A percentile compares a stretch with the other conserved stretches of the same genome.
phyloP scores from a whole-genome alignment of 208 protist species.

The Leishmania amazonensis region DNA sequence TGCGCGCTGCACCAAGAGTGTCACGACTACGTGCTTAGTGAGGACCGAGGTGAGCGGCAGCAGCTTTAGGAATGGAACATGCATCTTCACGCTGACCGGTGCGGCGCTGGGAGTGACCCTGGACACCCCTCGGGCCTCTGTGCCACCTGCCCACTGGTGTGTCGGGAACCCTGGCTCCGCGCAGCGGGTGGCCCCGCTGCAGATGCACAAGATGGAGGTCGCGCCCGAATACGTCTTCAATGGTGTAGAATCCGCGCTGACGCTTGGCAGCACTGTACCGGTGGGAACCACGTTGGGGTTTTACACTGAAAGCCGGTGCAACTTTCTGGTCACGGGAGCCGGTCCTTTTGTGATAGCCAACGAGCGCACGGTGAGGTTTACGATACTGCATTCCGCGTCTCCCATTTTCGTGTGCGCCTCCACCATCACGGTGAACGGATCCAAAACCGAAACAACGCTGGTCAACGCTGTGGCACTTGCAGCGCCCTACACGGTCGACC shows the following conservation, averaged over 20 bases:
- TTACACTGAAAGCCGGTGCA: not conserved
- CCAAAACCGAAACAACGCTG: not conserved
- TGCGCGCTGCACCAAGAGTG: not conserved
- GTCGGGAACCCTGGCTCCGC: not conserved
- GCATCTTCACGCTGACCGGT: conserved; percentile 4
- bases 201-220: conserved; percentile 9
- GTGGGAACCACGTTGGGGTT: conserved; percentile 2
- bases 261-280: not conserved
- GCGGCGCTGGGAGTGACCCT: not conserved
- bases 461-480: not conserved
- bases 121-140: too few relatives aligned
- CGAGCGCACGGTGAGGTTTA: not conserved
- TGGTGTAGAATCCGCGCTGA: not conserved
- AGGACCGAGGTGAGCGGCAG: not conserved
- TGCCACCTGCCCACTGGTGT: conserved; percentile 8
- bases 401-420: not conserved
- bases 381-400: not conserved
- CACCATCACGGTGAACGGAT: not conserved
- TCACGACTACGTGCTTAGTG: conserved; percentile 1
- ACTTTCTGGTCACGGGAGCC: not conserved
- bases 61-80: conserved; percentile 10
- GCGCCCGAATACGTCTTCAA: not conserved
- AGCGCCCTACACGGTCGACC: not conserved
- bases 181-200: not conserved
- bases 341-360: not conserved